Percentiles rank a stretch among this genome's conserved stretches.
Evolutionary conservation across 495 filamentous ascomycete species (phyloP).

Genomic region (Delitschia confertaspora): DNA sequence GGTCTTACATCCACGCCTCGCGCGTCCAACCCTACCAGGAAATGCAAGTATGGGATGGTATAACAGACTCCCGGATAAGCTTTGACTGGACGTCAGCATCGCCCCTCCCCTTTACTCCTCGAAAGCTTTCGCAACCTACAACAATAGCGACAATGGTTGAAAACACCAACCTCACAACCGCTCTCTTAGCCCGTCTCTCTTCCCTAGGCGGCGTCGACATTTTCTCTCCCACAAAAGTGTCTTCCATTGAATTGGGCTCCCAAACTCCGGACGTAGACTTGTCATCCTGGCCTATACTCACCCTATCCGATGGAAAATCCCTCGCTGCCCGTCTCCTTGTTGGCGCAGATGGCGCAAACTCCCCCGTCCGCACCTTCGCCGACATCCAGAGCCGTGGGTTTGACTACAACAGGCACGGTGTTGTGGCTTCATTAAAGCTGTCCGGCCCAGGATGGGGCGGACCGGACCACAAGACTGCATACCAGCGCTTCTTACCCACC

Average conservation of each 20-base stretch:
- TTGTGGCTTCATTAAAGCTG: conserved; percentile 80
- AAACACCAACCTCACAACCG: conserved; percentile 78
- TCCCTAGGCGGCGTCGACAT: conserved; percentile 59
- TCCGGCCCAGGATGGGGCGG: conserved; percentile 45
- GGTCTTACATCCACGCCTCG: conserved; percentile 59
- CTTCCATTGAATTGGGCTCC: conserved; percentile 64
- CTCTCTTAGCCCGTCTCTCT: conserved; percentile 59
- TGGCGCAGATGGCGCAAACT: conserved; percentile 90
- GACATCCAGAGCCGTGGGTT: conserved; percentile 77
- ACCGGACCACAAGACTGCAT: conserved; percentile 61
- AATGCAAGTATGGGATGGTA: conserved; percentile 96
- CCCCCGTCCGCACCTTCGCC: conserved; percentile 83
- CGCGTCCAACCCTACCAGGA: conserved; percentile 82
- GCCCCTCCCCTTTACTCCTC: conserved; percentile 26
- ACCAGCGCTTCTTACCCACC: conserved; percentile 89
- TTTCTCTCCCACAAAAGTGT: conserved; percentile 66
- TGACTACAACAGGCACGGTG: conserved; percentile 85
- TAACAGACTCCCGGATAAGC: conserved; percentile 73
- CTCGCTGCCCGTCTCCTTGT: conserved; percentile 78
- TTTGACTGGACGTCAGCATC: conserved; percentile 61
- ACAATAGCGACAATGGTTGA: conserved; percentile 95
- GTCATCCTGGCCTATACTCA: conserved; percentile 76
- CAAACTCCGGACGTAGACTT: conserved; percentile 64
- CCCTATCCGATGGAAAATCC: conserved; percentile 49
- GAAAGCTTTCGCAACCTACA: conserved; percentile 21